Evolutionary conservation across 164 flowering plant genomes (phyloP), one percentile per base, ranked within the genome.

Genomic region (Piper betle): DNA sequence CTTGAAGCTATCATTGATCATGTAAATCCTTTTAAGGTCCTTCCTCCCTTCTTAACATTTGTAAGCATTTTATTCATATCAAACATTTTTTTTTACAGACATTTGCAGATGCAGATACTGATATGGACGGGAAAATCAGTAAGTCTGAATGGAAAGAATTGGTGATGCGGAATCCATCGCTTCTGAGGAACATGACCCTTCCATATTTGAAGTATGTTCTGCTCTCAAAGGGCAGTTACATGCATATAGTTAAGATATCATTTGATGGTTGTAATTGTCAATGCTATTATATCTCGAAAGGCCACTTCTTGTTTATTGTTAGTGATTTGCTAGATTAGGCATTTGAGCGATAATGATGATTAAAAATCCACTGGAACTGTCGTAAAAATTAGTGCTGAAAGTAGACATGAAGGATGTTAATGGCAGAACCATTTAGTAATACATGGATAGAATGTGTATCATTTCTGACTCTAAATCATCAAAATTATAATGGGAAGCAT

Each of bases 141-240:
- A 81, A 71, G 73, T 83, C 80, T 52, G 93, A 91, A 33, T 91
- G 96, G 96, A 84, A 76, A 64, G 79, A 62, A 48, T 91, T 84
- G 74, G 96, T 77, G 55, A 0, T 69, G 58, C 79, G 74, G 58
- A 59, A 86, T 62, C 97, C 97, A 1, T 57, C 78, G 39, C 80
- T 91, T 50, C 60, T 91, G 77, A 88, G 72, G 77, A 80, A 86
- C 78, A 86, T 91, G 97, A 88, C 96, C 58, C 89, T 91, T 67
- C 91, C 91, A 62, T 81, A 82, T 66, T 68, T 91, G 69, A 88
- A 81, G 97, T 91, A 82, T 33, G 82, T 19, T 46, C 15, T 46
- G 50, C 15, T 46, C 50, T 9, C 12, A 46, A 5, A 12, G 6
- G 15, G 3, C 50, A 15, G 10, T 46, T 46, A 46, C 50, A 46